Evolutionary conservation across 2,329 filamentous ascomycete genomes (phyloP).

Genomic region (Ophiostoma novo-ulmi): DNA sequence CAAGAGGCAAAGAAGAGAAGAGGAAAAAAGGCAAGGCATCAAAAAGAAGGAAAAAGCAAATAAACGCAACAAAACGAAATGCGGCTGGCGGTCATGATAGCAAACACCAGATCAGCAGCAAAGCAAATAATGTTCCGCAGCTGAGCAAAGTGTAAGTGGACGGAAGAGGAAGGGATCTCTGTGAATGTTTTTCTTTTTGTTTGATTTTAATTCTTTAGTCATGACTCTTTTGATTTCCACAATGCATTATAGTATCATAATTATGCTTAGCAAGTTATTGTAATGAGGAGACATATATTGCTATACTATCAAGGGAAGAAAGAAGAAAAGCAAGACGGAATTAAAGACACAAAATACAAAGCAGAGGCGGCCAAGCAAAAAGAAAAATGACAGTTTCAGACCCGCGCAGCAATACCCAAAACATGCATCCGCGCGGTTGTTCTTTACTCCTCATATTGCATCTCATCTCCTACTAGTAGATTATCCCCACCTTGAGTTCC

Average conservation of each 20-base stretch:
- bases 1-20: neutral
- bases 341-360: neutral
- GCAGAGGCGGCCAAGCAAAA: neutral
- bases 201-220: neutral
- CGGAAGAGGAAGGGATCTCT: constrained; percentile 10
- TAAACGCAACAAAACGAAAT: neutral
- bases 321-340: neutral
- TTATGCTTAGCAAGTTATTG: neutral
- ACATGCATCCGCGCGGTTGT: neutral
- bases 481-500: neutral
- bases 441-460: neutral
- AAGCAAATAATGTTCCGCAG: neutral
- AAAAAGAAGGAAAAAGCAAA: neutral
- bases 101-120: neutral
- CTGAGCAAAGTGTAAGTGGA: constrained; percentile 3
- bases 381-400: neutral
- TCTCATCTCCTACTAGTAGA: neutral
- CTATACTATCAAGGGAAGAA: neutral
- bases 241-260: neutral
- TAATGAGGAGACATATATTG: neutral
- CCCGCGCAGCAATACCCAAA: neutral
- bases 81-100: constrained; percentile 14
- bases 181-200: neutral
- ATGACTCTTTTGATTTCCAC: neutral
- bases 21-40: neutral